phyloP scores from a whole-genome alignment of 2,329 filamentous ascomycete species.

The Fusarium luffae region DNA sequence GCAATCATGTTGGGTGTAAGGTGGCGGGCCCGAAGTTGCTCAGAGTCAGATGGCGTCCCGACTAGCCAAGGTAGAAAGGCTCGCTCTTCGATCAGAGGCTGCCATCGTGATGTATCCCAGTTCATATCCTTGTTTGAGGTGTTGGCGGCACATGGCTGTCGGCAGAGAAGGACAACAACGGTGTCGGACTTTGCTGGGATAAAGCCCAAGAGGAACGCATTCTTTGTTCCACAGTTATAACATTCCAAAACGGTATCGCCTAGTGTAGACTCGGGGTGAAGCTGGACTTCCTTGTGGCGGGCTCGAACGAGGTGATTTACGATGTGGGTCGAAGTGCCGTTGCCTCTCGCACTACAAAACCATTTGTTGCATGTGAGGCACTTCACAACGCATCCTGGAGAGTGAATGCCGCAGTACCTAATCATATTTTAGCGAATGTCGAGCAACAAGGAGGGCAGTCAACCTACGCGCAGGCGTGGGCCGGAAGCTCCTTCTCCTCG shows the following conservation, averaged over 20 bases:
- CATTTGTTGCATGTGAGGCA: slow-evolving; percentile 96
- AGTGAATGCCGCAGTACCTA: slow-evolving; percentile 97
- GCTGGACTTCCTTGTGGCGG: slow-evolving; percentile 97
- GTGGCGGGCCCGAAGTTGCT: slow-evolving; percentile 94
- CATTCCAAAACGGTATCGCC: slow-evolving; percentile 98
- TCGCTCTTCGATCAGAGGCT: slow-evolving; percentile 95
- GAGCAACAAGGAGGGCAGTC: slow-evolving; percentile 10
- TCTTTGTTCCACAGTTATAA: slow-evolving; percentile 99
- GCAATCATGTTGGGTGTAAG: slow-evolving; percentile 94
- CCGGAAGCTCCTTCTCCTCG: slow-evolving; percentile 89
- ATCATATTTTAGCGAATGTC: slow-evolving; percentile 41
- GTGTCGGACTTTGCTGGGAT: slow-evolving; percentile 99
- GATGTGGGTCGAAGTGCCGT: slow-evolving; percentile 96
- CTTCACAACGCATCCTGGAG: slow-evolving; percentile 93
- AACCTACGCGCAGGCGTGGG: slow-evolving; percentile 94
- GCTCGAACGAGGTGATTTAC: slow-evolving; percentile 98
- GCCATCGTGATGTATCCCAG: slow-evolving; percentile 98
- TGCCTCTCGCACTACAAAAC: slow-evolving; percentile 98
- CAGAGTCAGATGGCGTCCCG: slow-evolving; percentile 86
- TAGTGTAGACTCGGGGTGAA: slow-evolving; percentile 91
- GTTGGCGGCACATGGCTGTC: slow-evolving; percentile 94
- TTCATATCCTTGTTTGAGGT: slow-evolving; percentile 99
- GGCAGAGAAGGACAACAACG: slow-evolving; percentile 94
- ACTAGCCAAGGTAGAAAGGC: slow-evolving; percentile 97
- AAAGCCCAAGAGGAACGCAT: slow-evolving; percentile 96